Percentiles rank a stretch among this genome's conserved stretches.
These are phyloP conservation scores for Kurtzmaniella quercitrusa DNA, from an alignment of 1,139 yeast genomes.

Conservation along the genomic window DNA sequence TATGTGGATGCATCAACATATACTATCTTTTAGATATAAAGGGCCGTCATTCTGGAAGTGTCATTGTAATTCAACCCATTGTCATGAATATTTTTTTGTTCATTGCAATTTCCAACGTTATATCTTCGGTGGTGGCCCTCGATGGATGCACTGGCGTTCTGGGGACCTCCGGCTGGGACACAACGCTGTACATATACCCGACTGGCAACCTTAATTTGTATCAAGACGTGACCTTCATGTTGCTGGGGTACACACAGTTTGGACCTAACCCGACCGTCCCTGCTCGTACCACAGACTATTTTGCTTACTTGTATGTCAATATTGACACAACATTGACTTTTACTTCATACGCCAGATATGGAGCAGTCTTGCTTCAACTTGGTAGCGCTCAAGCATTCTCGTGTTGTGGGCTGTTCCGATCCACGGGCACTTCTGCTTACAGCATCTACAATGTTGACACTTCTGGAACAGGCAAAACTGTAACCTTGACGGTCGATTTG, in stretches of 20 bases:
- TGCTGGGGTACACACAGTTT: neutral
- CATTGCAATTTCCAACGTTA: neutral
- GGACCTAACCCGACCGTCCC: neutral
- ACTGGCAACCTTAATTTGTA: neutral
- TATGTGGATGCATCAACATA: no score
- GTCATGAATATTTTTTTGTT: neutral
- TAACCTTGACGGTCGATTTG: neutral
- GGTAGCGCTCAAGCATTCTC: neutral
- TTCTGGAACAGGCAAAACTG: neutral
- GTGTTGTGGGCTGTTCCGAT: neutral
- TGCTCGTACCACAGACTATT: neutral
- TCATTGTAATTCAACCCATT: no score
- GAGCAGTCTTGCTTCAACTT: neutral
- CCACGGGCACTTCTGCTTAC: neutral
- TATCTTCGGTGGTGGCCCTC: neutral
- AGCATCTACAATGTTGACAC: neutral
- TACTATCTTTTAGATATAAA: no score
- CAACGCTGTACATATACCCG: neutral
- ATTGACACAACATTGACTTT: neutral
- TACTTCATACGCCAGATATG: neutral
- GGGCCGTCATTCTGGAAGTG: no score
- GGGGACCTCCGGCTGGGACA: neutral
- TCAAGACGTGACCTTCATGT: neutral
- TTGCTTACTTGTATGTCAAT: neutral
- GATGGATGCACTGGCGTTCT: neutral